phyloP scores from a whole-genome alignment of 768 basidiomycete genomes.

The Gautieria morchelliformis region DNA sequence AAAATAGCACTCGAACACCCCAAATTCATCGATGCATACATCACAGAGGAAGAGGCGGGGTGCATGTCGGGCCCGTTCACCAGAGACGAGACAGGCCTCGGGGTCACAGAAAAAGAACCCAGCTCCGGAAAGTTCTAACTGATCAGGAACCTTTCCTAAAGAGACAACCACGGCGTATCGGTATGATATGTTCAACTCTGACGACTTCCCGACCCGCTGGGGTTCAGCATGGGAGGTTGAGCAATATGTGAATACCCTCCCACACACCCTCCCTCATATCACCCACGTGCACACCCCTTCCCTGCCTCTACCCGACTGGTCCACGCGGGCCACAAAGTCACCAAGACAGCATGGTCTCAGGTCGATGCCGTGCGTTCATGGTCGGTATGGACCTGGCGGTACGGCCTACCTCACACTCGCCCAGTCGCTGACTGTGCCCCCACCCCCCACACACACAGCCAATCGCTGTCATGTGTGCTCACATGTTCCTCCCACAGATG shows the following conservation, averaged over 20 bases:
- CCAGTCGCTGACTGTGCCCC: too few species aligned
- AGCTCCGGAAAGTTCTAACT: conserved; percentile 12
- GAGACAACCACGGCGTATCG: not conserved
- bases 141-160: conserved; percentile 11
- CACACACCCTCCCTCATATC: too few species aligned
- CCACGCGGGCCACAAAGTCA: too few species aligned
- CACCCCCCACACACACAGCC: not conserved
- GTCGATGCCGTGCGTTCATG: too few species aligned
- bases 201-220: conserved; percentile 7
- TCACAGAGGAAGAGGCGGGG: conserved; percentile 1
- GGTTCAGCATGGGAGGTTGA: not conserved
- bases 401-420: too few species aligned
- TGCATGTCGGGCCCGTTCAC: conserved; percentile 10
- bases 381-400: too few species aligned
- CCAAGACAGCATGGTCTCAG: too few species aligned
- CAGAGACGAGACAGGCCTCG: not conserved
- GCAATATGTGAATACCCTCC: not conserved
- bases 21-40: not conserved
- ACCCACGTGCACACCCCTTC: too few species aligned
- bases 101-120: not conserved
- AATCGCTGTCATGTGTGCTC: too few species aligned
- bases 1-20: conserved; percentile 13
- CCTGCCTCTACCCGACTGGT: too few species aligned
- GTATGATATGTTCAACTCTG: conserved; percentile 3
- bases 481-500: not conserved